These are phyloP conservation scores for Phialophora macrospora DNA, from an alignment of 2,329 filamentous ascomycete genomes.

Conservation along the genomic window DNA sequence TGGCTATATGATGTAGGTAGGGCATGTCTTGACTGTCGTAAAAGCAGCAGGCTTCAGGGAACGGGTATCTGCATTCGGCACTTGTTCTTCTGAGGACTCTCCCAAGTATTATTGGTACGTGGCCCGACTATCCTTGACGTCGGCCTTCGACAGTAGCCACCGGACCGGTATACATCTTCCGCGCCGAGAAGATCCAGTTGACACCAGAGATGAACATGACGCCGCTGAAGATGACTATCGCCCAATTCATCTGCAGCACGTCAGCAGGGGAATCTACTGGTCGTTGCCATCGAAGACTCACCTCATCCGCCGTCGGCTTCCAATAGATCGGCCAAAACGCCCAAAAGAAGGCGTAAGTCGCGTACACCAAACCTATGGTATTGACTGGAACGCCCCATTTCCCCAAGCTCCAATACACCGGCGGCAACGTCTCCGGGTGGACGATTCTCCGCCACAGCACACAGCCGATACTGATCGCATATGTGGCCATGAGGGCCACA, in stretches of 20 bases:
- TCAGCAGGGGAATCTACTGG: slow-evolving; percentile 24
- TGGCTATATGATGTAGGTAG: too few species aligned
- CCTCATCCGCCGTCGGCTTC: slow-evolving; percentile 12
- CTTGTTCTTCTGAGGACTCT: not conserved
- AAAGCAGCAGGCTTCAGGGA: too few species aligned
- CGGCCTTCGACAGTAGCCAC: slow-evolving; percentile 38
- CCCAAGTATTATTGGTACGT: not conserved
- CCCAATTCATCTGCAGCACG: slow-evolving; percentile 56
- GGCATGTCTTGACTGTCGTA: too few species aligned
- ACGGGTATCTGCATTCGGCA: not conserved
- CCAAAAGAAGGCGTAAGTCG: slow-evolving; percentile 53
- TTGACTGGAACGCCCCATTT: slow-evolving; percentile 42
- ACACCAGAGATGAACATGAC: slow-evolving; percentile 48
- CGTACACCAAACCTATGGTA: slow-evolving; percentile 44
- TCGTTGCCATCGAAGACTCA: not conserved
- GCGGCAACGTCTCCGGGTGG: slow-evolving; percentile 47
- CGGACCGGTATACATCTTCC: slow-evolving; percentile 45
- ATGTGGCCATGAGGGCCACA: slow-evolving; percentile 56
- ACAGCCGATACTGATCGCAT: slow-evolving; percentile 55
- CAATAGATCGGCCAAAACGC: slow-evolving; percentile 53
- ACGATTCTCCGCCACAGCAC: slow-evolving; percentile 52
- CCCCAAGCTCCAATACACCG: slow-evolving; percentile 52
- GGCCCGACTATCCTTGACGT: not conserved
- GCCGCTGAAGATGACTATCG: slow-evolving; percentile 50
- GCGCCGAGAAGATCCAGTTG: slow-evolving; percentile 46